phyloP scores from a whole-genome alignment of 306 rosid species.

The Cucurbita ficifolia region DNA sequence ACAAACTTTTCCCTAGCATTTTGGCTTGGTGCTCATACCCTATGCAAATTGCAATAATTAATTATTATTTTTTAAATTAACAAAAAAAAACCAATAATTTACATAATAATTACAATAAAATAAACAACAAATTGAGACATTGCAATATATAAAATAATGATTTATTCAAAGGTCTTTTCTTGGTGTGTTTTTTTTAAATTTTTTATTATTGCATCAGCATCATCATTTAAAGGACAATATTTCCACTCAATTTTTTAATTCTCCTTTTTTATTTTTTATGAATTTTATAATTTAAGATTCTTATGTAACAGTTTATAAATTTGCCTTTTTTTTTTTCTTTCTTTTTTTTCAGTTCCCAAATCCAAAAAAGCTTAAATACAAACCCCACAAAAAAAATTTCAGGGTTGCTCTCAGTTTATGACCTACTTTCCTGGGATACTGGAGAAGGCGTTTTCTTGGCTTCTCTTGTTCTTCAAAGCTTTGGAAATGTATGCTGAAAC shows the following conservation, averaged over 20 bases:
- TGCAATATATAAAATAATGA: background rate
- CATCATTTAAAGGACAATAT: background rate
- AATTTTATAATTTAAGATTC: background rate
- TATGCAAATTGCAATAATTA: background rate
- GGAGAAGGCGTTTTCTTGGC: background rate
- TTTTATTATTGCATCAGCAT: background rate
- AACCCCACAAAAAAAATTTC: background rate
- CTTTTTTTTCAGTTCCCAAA: background rate
- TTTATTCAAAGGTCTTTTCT: background rate
- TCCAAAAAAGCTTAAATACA: background rate
- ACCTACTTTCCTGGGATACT: background rate
- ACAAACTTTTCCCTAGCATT: conserved; percentile 3
- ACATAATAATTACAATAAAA: background rate
- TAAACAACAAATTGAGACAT: background rate
- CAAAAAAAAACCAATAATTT: background rate
- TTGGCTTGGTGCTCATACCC: background rate
- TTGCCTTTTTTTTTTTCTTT: background rate
- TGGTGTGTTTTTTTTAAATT: background rate
- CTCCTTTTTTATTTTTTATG: background rate
- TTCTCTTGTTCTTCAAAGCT: background rate
- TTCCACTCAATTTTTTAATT: background rate
- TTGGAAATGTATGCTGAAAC: conserved; percentile 77
- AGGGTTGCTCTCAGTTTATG: background rate
- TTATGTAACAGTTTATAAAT: background rate
- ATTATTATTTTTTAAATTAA: too few species aligned